Evolutionary conservation across 345 rosid genomes (phyloP), one percentile per base, ranked within the genome.

Genomic region (Noccaea caerulescens): DNA sequence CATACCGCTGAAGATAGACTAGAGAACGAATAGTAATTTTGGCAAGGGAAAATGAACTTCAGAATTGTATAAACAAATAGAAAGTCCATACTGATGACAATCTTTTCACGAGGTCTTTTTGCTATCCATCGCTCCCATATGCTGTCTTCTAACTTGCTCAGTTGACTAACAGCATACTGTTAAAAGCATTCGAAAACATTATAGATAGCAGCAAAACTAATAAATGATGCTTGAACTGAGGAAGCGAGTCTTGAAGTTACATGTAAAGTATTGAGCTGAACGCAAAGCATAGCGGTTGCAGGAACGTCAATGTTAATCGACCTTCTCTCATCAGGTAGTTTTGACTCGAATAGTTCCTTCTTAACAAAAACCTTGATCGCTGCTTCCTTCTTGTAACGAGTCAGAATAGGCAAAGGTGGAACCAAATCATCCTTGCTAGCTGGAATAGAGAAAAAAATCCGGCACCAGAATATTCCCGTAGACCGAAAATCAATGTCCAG

Each of bases 141-240:
- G 90, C 90, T 87, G 68, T 93, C 98, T 82, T 91, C 98, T 83
- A 93, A 70, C 82, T 86, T 93, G 77, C 82, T 88, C 65, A 91
- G 87, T 76, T 93, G 98, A 83, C 90, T 93, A 68, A 90, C 83
- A 70, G 97, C 98, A 79, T 88, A 91, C 98, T 93, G 92, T 71
- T 32, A 69, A 69, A 8, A 73, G 65, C 66, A 80, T 41, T 63
- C 32, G 46, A 73, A 57, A 46, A 66, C 52, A 51, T 43, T 64
- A 70, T 7, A 64, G 25, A 49, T 25, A 38, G 34, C 60, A 69
- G 42, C 23, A 47, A 68, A 63, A 18, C 49, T 61, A 10, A 25
- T 33, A 49, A 69, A 63, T 49, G 43, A 33, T 64, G 55, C 49
- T 42, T 32, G 42, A 76, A 57, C 60, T n/a, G 52, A 76, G 55